Conservation (phyloP, 495 filamentous ascomycete species). For the Penicillium salamii region DNA sequence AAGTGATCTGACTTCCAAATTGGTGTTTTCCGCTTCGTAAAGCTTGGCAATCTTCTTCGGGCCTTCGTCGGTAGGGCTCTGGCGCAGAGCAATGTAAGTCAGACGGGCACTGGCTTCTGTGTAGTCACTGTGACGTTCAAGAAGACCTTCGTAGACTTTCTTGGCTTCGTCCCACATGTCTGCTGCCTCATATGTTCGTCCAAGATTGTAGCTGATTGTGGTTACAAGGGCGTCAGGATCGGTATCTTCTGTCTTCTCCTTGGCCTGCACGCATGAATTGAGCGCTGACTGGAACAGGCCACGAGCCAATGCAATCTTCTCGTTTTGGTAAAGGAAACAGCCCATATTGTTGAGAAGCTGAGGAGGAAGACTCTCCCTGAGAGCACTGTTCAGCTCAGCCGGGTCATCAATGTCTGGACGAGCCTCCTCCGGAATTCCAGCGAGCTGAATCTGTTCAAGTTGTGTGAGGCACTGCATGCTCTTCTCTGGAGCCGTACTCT, state of each 20-base stretch:
- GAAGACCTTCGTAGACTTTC: conserved; percentile 78
- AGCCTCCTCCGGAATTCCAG: conserved; percentile 66
- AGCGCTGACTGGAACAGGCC: conserved; percentile 85
- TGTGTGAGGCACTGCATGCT: conserved; percentile 86
- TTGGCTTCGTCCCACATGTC: conserved; percentile 78
- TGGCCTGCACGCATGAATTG: conserved; percentile 73
- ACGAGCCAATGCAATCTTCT: conserved; percentile 76
- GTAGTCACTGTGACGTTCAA: conserved; percentile 83
- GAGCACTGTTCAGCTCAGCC: conserved; percentile 51
- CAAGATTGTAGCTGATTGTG: conserved; percentile 93
- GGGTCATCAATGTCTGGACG: conserved; percentile 64
- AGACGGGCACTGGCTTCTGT: conserved; percentile 84
- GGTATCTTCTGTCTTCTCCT: conserved; percentile 55
- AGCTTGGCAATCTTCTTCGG: conserved; percentile 79
- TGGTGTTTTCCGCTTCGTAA: conserved; percentile 71
- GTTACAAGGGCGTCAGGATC: conserved; percentile 89
- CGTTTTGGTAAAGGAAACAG: conserved; percentile 85
- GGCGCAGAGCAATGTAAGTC: conserved; percentile 84
- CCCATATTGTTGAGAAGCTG: conserved; percentile 97
- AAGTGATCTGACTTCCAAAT: conserved; percentile 86
- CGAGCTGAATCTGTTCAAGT: conserved; percentile 81
- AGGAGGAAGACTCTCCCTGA: conserved; percentile 76
- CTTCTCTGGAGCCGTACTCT: conserved; percentile 79
- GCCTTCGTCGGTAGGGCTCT: conserved; percentile 78
- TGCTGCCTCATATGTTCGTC: conserved; percentile 88